These are phyloP conservation scores for Nephelium lappaceum DNA, from an alignment of 345 rosid species.

Conservation along the genomic window DNA sequence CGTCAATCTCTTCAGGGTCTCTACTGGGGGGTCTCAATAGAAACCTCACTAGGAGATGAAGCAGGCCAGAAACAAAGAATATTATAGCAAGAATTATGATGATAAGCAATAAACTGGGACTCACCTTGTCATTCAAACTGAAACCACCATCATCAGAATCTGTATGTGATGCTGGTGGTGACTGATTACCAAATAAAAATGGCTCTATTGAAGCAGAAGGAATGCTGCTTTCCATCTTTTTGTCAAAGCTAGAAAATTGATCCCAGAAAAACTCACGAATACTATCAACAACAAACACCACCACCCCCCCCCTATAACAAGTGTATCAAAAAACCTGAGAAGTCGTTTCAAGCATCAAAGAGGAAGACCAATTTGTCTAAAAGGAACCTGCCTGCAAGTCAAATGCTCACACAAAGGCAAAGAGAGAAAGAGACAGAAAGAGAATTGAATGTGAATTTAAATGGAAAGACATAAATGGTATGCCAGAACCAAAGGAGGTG, in stretches of 20 bases:
- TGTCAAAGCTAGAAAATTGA: neutral
- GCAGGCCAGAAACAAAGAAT: slow-evolving; percentile 88
- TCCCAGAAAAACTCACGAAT: slow-evolving; percentile 29
- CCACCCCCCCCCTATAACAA: slow-evolving; percentile 30
- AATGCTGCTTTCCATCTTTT: slow-evolving; percentile 30
- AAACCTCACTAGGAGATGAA: slow-evolving; percentile 83
- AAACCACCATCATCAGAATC: slow-evolving; percentile 38
- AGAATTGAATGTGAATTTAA: slow-evolving; percentile 26
- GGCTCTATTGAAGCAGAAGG: slow-evolving; percentile 43
- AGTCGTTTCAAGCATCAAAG: neutral
- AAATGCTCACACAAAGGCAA: neutral
- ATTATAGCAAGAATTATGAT: slow-evolving; percentile 86
- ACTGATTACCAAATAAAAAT: slow-evolving; percentile 27
- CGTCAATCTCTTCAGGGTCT: slow-evolving; percentile 64
- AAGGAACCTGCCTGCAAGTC: slow-evolving; percentile 34
- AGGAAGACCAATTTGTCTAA: neutral
- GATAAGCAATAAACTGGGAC: slow-evolving; percentile 75
- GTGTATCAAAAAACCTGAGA: neutral
- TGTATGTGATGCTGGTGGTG: slow-evolving; percentile 32
- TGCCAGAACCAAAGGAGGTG: slow-evolving; percentile 18
- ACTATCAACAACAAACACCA: slow-evolving; percentile 24
- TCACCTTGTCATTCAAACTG: slow-evolving; percentile 64
- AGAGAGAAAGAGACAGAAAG: slow-evolving; percentile 18
- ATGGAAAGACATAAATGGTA: slow-evolving; percentile 30
- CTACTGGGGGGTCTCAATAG: slow-evolving; percentile 65